Evolutionary conservation across 2,329 filamentous ascomycete species (phyloP).

Genomic region (Fusarium pininemorale): DNA sequence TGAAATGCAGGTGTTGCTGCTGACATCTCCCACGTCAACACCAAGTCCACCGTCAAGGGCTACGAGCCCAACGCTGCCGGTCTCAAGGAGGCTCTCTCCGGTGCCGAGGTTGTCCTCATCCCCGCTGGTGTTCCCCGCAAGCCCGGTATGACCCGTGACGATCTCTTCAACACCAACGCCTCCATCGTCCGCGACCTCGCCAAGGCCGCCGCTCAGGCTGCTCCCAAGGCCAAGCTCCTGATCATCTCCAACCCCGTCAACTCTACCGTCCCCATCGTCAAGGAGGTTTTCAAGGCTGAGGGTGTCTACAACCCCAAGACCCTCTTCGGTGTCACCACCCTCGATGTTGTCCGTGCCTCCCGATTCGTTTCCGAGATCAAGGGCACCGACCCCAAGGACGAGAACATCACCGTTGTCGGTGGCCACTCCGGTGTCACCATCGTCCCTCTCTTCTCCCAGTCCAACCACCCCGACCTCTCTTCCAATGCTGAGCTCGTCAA

Average conservation of each 20-base stretch:
- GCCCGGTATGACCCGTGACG: constrained; percentile 99
- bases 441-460: constrained; percentile 96
- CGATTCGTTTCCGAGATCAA: constrained; percentile 98
- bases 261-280: constrained; percentile 97
- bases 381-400: constrained; percentile 86
- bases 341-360: constrained; percentile 96
- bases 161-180: constrained; percentile 99
- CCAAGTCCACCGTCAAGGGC: constrained; percentile 92
- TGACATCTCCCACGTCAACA: constrained; percentile 99
- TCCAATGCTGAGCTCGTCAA: constrained; percentile 84
- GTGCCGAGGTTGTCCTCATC: constrained; percentile 93
- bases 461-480: constrained; percentile 82
- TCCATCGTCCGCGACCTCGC: constrained; percentile 98
- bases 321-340: constrained; percentile 98
- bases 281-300: constrained; percentile 94
- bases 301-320: constrained; percentile 99
- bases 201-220: constrained; percentile 89
- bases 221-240: constrained; percentile 93
- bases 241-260: constrained; percentile 99
- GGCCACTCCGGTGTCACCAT: constrained; percentile 99
- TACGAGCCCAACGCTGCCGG: constrained; percentile 81
- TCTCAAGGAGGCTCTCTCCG: constrained; percentile 82
- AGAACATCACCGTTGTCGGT: constrained; percentile 95
- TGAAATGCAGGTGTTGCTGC: constrained; percentile 84
- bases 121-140: constrained; percentile 98